These are phyloP conservation scores for Nannizziopsis arthrosporioides DNA, from an alignment of 2,329 filamentous ascomycete genomes.

Conservation along the genomic window DNA sequence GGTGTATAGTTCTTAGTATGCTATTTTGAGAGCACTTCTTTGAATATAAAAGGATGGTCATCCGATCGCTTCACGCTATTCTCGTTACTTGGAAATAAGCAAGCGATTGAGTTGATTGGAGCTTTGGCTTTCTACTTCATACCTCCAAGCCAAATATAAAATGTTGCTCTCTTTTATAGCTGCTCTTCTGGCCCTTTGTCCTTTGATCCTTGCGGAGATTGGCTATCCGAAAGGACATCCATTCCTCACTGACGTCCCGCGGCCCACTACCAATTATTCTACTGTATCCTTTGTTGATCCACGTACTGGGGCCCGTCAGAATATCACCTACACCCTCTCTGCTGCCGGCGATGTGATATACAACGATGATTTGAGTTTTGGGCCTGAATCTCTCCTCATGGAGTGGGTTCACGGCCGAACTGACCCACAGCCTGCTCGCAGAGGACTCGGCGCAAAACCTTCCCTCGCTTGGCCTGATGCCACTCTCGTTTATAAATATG, in stretches of 20 bases:
- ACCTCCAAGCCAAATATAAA: not conserved
- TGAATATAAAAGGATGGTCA: conserved; percentile 1
- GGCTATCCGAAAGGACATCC: conserved; percentile 8
- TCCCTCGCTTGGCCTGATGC: conserved; percentile 1
- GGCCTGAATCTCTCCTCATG: conserved; percentile 3
- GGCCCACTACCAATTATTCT: not conserved
- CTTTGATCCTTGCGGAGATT: not conserved
- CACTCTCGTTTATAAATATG: conserved; percentile 7
- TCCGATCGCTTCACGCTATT: not conserved
- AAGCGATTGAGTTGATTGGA: not conserved
- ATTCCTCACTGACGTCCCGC: conserved; percentile 5
- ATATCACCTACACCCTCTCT: conserved; percentile 4
- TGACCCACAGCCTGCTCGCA: not conserved
- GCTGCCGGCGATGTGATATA: conserved; percentile 3
- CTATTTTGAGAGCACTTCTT: not conserved
- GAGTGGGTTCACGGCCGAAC: conserved; percentile 6
- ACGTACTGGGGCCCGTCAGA: not conserved
- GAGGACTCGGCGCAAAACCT: conserved; percentile 3
- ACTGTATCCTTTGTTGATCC: conserved; percentile 3
- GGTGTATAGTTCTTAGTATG: not conserved
- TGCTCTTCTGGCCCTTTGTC: not conserved
- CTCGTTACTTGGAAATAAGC: not conserved
- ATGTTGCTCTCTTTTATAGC: not conserved
- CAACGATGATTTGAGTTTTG: conserved; percentile 7
- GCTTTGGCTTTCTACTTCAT: not conserved